Conservation (phyloP, 2,329 filamentous ascomycete species). For the Helotiales sp. region DNA sequence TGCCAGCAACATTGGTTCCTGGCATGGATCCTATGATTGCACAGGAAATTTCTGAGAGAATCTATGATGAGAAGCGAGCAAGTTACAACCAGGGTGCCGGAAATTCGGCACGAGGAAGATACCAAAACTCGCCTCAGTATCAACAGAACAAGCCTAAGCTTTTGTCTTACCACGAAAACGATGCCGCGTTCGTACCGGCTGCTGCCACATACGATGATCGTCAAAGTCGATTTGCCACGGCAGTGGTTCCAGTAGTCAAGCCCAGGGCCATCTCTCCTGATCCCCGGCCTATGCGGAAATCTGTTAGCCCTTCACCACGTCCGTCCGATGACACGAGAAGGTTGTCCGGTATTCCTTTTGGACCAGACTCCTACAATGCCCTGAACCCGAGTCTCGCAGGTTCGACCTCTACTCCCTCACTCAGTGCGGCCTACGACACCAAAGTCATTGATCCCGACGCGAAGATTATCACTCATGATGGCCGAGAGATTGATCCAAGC, state of each 20-base stretch:
- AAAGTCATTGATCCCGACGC: slow-evolving; percentile 57
- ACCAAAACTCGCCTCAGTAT: slow-evolving; percentile 37
- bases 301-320: slow-evolving; percentile 71
- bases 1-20: slow-evolving; percentile 64
- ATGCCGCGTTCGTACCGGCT: slow-evolving; percentile 33
- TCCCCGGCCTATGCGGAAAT: slow-evolving; percentile 65
- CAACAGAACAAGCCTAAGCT: slow-evolving; percentile 35
- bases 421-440: slow-evolving; percentile 40
- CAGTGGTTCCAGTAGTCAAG: slow-evolving; percentile 42
- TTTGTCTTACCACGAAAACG: slow-evolving; percentile 36
- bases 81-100: slow-evolving; percentile 49
- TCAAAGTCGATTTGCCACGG: slow-evolving; percentile 35
- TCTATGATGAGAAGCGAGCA: slow-evolving; percentile 60
- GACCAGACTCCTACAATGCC: slow-evolving; percentile 76
- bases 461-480: slow-evolving; percentile 78
- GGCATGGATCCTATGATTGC: slow-evolving; percentile 62
- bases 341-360: slow-evolving; percentile 69
- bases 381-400: slow-evolving; percentile 63
- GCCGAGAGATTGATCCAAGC: slow-evolving; percentile 77
- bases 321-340: slow-evolving; percentile 53
- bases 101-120: slow-evolving; percentile 49
- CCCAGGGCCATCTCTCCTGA: slow-evolving; percentile 39
- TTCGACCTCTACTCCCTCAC: slow-evolving; percentile 39
- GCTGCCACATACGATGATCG: slow-evolving; percentile 39
- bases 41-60: slow-evolving; percentile 62